phyloP scores from a whole-genome alignment of 495 filamentous ascomycete species.

The Aspergillus egyptiacus region DNA sequence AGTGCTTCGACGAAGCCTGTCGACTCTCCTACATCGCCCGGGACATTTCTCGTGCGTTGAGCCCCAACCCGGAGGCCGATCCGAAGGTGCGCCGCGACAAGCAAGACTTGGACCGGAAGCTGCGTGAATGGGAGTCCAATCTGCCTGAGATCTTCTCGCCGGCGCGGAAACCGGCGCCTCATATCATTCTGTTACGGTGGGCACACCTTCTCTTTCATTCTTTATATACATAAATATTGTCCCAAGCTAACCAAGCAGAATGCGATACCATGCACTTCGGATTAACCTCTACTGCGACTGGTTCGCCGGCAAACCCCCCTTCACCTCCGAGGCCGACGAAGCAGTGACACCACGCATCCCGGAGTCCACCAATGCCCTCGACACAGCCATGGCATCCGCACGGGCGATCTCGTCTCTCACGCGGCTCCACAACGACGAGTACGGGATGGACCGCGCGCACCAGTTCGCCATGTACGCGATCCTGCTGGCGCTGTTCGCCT shows the following conservation, averaged over 20 bases:
- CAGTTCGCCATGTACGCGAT: conserved; percentile 31
- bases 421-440: conserved; percentile 17
- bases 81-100: conserved; percentile 6
- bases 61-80: not conserved
- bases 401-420: conserved; percentile 21
- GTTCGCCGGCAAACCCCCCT: conserved; percentile 7
- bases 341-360: not conserved
- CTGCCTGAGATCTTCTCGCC: conserved; percentile 16
- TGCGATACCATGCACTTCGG: conserved; percentile 28
- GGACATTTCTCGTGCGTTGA: conserved; percentile 21
- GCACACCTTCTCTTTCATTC: not conserved
- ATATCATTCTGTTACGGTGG: conserved; percentile 28
- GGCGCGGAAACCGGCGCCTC: conserved; percentile 18
- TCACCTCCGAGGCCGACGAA: not conserved
- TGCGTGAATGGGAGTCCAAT: conserved; percentile 19
- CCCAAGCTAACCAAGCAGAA: conserved; percentile 9
- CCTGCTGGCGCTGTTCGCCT: conserved; percentile 25
- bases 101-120: conserved; percentile 18
- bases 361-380: not conserved
- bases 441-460: conserved; percentile 27
- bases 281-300: conserved; percentile 26
- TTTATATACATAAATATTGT: not conserved
- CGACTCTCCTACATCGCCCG: conserved; percentile 26
- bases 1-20: conserved; percentile 31
- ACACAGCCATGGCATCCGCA: conserved; percentile 19